Evolutionary conservation across 495 filamentous ascomycete species (phyloP).

Genomic region (Hyaloscypha hepaticicola): DNA sequence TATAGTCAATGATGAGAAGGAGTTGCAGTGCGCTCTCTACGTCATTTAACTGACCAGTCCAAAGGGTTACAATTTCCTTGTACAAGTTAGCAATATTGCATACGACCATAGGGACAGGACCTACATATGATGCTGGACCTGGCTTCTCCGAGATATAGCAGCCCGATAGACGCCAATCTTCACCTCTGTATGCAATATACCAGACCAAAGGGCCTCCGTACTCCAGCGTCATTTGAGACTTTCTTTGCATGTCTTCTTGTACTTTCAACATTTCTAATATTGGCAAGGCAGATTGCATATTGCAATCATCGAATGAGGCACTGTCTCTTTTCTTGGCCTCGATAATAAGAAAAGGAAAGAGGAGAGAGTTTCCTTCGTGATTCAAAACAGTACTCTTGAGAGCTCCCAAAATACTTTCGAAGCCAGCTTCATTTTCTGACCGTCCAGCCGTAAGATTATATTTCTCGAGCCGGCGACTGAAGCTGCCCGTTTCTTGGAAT

Average conservation of each 20-base stretch:
- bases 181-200: constrained; percentile 13
- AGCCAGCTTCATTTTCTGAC: not conserved
- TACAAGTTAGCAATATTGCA: constrained; percentile 1
- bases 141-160: constrained; percentile 8
- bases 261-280: constrained; percentile 8
- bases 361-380: constrained; percentile 12
- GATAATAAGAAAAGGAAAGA: constrained; percentile 15
- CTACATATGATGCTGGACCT: not conserved
- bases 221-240: not conserved
- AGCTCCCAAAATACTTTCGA: not conserved
- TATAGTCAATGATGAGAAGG: constrained; percentile 19
- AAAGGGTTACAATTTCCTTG: constrained; percentile 12
- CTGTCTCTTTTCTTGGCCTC: constrained; percentile 11
- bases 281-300: constrained; percentile 5
- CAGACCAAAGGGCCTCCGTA: constrained; percentile 8
- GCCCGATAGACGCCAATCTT: constrained; percentile 6
- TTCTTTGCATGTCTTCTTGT: constrained; percentile 4
- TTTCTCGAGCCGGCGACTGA: constrained; percentile 1
- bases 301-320: not conserved
- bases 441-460: constrained; percentile 1
- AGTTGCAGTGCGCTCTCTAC: constrained; percentile 11
- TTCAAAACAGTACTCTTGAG: not conserved
- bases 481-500: constrained; percentile 2
- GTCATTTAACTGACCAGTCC: not conserved
- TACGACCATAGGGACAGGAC: no score